Percentiles rank a stretch among this genome's conserved stretches.
Conservation (phyloP, 495 filamentous ascomycete species). For the Penicillium taxi region DNA sequence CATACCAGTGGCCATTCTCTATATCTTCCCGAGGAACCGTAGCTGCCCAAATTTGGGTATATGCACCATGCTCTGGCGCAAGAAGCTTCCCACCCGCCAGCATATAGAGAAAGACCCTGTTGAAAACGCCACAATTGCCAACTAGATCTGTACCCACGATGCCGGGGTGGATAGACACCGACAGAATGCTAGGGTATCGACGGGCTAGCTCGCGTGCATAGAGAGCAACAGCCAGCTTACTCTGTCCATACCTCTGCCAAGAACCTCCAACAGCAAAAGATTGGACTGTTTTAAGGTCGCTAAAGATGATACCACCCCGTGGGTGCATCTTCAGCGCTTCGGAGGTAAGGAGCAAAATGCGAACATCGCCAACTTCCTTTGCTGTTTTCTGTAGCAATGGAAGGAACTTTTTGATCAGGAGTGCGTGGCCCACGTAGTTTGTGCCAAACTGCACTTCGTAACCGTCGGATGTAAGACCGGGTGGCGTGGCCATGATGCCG, state of each 20-base stretch:
- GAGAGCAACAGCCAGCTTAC: slow-evolving; percentile 62
- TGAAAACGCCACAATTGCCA: slow-evolving; percentile 7
- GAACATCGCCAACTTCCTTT: slow-evolving; percentile 23
- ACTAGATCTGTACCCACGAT: slow-evolving; percentile 31
- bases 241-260: slow-evolving; percentile 51
- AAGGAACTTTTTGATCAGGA: slow-evolving; percentile 53
- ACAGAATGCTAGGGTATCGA: slow-evolving; percentile 37
- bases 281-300: slow-evolving; percentile 9
- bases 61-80: slow-evolving; percentile 29
- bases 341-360: slow-evolving; percentile 38
- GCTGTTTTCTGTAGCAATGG: slow-evolving; percentile 39
- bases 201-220: slow-evolving; percentile 48
- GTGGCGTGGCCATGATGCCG: slow-evolving; percentile 52
- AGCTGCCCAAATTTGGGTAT: slow-evolving; percentile 51
- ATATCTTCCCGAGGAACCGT: slow-evolving; percentile 23
- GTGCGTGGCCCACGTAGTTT: slow-evolving; percentile 60
- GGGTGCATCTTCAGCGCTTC: slow-evolving; percentile 27
- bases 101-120: slow-evolving; percentile 8
- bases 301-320: slow-evolving; percentile 44
- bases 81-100: slow-evolving; percentile 10
- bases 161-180: slow-evolving; percentile 41
- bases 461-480: slow-evolving; percentile 45
- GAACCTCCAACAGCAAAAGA: slow-evolving; percentile 11
- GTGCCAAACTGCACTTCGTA: slow-evolving; percentile 62
- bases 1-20: slow-evolving; percentile 39